Evolutionary conservation across 1,284 basidiomycete species (phyloP), one percentile per base, ranked within the genome.

Genomic region (Sutorius eximius): DNA sequence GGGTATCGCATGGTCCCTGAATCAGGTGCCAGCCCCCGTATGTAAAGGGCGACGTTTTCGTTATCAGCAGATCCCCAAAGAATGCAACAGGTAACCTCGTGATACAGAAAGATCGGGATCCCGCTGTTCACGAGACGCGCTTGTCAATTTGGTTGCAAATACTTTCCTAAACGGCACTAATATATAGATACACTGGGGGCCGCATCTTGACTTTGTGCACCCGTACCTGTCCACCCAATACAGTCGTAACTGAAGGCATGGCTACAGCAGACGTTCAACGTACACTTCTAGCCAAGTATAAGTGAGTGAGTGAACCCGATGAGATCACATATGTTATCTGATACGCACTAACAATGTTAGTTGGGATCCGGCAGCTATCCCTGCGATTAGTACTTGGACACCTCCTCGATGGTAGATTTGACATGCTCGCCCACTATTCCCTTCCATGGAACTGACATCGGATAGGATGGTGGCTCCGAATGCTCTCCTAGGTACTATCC

Each of bases 361-460:
- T 18, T 66, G 65, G 65, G 67, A 66, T 51, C 64, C 59, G 13
- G 56, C 64, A 15, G 57, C 47, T 11, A 51, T 63, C 30, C 65
- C 67, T 44, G 48, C 53, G 27, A 51, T 8, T 20, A 66, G 65
- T 16, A 66, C 61, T 49, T 67, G 65, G 65, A 48, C 63, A 4
- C 67, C 65, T 12, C 65, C 68, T 32, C 54, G 48, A 29, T 67
- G 65, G 65, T 65, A 24, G 3, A 55, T 56, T 20, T 6, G 7
- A 36, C 38, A 3, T 11, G 24, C 6, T 1, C 2, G 8, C 3
- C 4, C 2, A 15, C 7, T 1, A 4, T 9, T 9, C 3, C 10
- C 2, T 45, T 27, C n/a, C 2, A 3, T 30, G 3, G 20, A 29
- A 2, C 8, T 50, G 22, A 60, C 18, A 8, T 0, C 1, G 24